Base-by-base conservation (phyloP, 208 protist species). In the Angomonas desouzai region DNA sequence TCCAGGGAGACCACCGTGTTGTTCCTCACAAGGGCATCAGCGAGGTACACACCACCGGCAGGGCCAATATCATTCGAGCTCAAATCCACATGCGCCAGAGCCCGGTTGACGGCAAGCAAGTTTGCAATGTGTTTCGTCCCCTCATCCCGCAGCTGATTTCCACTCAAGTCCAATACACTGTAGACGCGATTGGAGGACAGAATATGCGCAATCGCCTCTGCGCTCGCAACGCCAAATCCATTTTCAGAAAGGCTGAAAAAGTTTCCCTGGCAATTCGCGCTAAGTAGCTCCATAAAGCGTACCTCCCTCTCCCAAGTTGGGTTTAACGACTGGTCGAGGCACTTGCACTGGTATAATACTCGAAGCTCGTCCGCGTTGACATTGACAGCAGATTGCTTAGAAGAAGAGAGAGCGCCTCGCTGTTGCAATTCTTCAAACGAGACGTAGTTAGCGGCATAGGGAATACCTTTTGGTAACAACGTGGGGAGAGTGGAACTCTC, bases 221-320 rank as follows among this genome's bases (percentile, higher is more conserved):
- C 92, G 43, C 77, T 82, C 36, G 64, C 69, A 0, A 75, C 63
- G 29, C 87, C 89, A 57, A 97, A 77, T 30, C 92, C 92, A 72
- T 90, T 92, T 64, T 97, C 90, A 18, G 82, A 77, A 22, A 97
- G 64, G 34, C 73, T 87, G 58, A 97, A 97, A 64, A 94, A 89
- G 45, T 80, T 83, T 3, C 90, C 91, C 49, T 77, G 86, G 74
- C 92, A 97, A 33, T 88, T 91, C 4, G 77, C 72, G 60, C 88
- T 94, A 47, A 97, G 70, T 20, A 97, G 76, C 55, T 97, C 87
- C 80, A 97, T 92, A 70, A 97, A 97, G 23, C 90, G 77, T 69
- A 90, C 80, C 73, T 97, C 85, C 3, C 92, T 72, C 72, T 97
- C 78, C 85, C 89, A 93, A 2, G 84, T 85, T 0, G 87, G 82